Conservation (phyloP, 1,284 basidiomycete genomes). For the Marasmius oreades region DNA sequence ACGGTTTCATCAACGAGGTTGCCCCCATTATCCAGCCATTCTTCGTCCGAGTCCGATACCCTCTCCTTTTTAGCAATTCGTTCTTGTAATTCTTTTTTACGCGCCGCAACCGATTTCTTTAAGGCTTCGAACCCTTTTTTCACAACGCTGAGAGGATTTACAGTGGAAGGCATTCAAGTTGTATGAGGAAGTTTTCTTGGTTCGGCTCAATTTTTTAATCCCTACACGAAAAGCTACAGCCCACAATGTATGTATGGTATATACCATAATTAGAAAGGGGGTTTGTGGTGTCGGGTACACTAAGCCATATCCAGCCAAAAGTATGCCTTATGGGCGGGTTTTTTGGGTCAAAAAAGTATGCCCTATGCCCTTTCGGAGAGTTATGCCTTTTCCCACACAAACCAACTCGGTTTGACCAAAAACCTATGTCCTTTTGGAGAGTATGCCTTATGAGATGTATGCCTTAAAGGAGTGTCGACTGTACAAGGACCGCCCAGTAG, state of each 20-base stretch:
- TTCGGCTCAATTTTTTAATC: too few relatives aligned
- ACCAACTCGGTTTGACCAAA: neutral
- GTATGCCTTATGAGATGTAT: constrained; percentile 1
- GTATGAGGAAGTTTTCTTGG: too few relatives aligned
- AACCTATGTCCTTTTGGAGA: neutral
- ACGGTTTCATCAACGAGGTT: constrained; percentile 18
- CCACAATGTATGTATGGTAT: neutral
- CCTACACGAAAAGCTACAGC: neutral
- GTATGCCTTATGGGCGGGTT: constrained; percentile 12
- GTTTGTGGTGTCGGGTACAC: neutral
- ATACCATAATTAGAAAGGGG: neutral
- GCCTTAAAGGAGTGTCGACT: neutral
- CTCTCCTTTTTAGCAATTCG: neutral
- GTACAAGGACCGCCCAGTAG: neutral
- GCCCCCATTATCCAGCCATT: constrained; percentile 17
- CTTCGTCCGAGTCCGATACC: constrained; percentile 9
- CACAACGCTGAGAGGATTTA: neutral
- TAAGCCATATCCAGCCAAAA: neutral
- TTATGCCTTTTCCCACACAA: neutral
- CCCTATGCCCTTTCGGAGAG: constrained; percentile 12
- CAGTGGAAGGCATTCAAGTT: neutral
- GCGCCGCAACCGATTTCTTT: neutral
- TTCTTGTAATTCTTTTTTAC: neutral
- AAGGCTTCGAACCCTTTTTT: constrained; percentile 1
- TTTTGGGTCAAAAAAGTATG: constrained; percentile 7